A percentile compares a stretch with the other conserved stretches of the same genome.
phyloP scores from a whole-genome alignment of 805 yeast genomes.

The Tetrapisispora arboricola region DNA sequence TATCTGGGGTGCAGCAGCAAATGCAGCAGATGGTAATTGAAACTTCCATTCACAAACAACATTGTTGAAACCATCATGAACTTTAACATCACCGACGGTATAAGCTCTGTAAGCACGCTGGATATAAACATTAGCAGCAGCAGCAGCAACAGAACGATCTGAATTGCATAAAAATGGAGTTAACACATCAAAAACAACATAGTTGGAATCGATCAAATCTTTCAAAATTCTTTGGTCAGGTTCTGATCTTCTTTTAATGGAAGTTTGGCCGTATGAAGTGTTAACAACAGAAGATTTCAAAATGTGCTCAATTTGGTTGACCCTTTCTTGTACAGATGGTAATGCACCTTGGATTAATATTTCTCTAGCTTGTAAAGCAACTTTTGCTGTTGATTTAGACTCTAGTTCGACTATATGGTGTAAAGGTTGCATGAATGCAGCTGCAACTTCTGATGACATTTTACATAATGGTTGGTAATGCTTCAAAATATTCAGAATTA shows the following conservation, averaged over 20 bases:
- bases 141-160: slow-evolving; percentile 84
- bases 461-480: slow-evolving; percentile 74
- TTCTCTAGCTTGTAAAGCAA: slow-evolving; percentile 91
- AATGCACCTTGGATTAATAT: slow-evolving; percentile 91
- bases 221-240: slow-evolving; percentile 71
- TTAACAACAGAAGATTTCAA: slow-evolving; percentile 84
- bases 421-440: slow-evolving; percentile 59
- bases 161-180: slow-evolving; percentile 77
- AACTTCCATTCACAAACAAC: slow-evolving; percentile 85
- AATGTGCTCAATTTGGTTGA: slow-evolving; percentile 95
- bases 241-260: slow-evolving; percentile 52
- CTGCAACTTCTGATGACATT: slow-evolving; percentile 57
- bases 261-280: slow-evolving; percentile 79
- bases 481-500: slow-evolving; percentile 74
- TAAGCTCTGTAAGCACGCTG: slow-evolving; percentile 97
- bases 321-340: slow-evolving; percentile 92
- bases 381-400: slow-evolving; percentile 84
- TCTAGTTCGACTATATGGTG: slow-evolving; percentile 79
- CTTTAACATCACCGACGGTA: slow-evolving; percentile 66
- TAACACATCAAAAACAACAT: slow-evolving; percentile 91
- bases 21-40: slow-evolving; percentile 76
- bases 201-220: slow-evolving; percentile 93
- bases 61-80: slow-evolving; percentile 41
- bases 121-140: slow-evolving; percentile 94
- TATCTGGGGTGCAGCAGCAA: slow-evolving; percentile 53